phyloP scores from a whole-genome alignment of 2,329 filamentous ascomycete species.

The Dactylonectria macrodidyma region DNA sequence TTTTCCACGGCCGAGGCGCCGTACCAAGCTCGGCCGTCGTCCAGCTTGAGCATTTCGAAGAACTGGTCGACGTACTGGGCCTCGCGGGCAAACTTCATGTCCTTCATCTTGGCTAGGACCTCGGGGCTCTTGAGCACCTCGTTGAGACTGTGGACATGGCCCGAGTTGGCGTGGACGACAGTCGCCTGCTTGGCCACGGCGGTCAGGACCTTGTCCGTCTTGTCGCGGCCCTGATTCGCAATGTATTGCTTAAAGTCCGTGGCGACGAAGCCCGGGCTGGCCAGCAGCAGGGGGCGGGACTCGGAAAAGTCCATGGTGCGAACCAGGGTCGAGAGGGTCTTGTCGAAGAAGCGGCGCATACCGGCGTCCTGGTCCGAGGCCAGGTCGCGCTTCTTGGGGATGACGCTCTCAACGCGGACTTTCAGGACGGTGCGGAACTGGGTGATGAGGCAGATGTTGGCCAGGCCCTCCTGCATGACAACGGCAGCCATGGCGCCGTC shows the following conservation, averaged over 20 bases:
- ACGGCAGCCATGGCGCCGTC: slow-evolving; percentile 90
- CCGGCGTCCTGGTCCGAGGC: slow-evolving; percentile 78
- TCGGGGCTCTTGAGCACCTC: slow-evolving; percentile 88
- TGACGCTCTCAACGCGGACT: slow-evolving; percentile 71
- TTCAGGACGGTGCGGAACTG: slow-evolving; percentile 84
- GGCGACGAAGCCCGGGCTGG: slow-evolving; percentile 91
- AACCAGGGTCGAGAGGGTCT: slow-evolving; percentile 80
- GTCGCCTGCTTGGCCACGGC: slow-evolving; percentile 73
- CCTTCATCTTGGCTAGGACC: slow-evolving; percentile 82
- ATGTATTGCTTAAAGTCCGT: slow-evolving; percentile 84
- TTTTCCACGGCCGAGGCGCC: slow-evolving; percentile 85
- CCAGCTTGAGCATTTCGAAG: slow-evolving; percentile 81
- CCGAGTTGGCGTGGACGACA: slow-evolving; percentile 87
- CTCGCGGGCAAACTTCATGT: slow-evolving; percentile 91
- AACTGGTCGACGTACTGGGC: slow-evolving; percentile 89
- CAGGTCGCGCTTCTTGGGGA: slow-evolving; percentile 78
- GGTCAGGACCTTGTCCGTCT: slow-evolving; percentile 78
- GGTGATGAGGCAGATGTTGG: slow-evolving; percentile 87
- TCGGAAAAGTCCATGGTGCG: slow-evolving; percentile 82
- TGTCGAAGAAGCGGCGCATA: slow-evolving; percentile 82
- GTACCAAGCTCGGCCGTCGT: slow-evolving; percentile 94
- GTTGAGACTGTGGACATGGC: slow-evolving; percentile 88
- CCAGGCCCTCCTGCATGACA: slow-evolving; percentile 91
- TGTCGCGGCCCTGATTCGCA: slow-evolving; percentile 70
- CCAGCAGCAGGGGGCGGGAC: slow-evolving; percentile 83